Evolutionary conservation across 805 yeast genomes (phyloP).

Genomic region (Naumovozyma castellii): DNA sequence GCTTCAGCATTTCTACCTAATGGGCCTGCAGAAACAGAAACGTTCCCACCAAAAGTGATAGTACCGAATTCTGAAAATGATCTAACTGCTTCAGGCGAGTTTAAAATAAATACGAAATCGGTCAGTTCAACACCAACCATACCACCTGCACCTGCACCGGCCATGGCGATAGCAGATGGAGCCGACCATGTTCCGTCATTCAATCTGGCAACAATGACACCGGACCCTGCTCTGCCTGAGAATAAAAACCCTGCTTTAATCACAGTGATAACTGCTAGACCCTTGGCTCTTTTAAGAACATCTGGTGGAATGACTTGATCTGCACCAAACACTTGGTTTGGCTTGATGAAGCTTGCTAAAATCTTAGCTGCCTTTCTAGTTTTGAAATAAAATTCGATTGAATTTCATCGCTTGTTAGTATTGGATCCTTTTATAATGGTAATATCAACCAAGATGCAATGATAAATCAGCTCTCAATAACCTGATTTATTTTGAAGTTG

Average conservation of each 20-base stretch:
- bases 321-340: slow-evolving; percentile 86
- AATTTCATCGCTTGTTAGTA: slow-evolving; percentile 4
- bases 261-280: slow-evolving; percentile 87
- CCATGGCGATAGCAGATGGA: slow-evolving; percentile 89
- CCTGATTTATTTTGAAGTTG: background rate
- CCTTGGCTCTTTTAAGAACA: slow-evolving; percentile 80
- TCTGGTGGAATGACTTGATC: slow-evolving; percentile 85
- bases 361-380: slow-evolving; percentile 84
- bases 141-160: slow-evolving; percentile 99
- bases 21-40: slow-evolving; percentile 96
- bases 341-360: slow-evolving; percentile 81
- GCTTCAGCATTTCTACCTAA: slow-evolving; percentile 96
- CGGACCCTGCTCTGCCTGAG: slow-evolving; percentile 96
- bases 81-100: slow-evolving; percentile 79
- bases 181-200: slow-evolving; percentile 98
- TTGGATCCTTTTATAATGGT: background rate
- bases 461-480: background rate
- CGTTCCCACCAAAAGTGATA: slow-evolving; percentile 87
- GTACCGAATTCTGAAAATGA: slow-evolving; percentile 92
- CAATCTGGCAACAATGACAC: slow-evolving; percentile 84
- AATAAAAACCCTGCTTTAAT: slow-evolving; percentile 92
- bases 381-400: slow-evolving; percentile 3
- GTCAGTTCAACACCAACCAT: slow-evolving; percentile 94
- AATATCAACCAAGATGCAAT: too few species aligned
- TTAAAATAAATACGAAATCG: slow-evolving; percentile 88